phyloP scores from a whole-genome alignment of 1,139 yeast genomes.

The Martiniozyma asiatica region DNA sequence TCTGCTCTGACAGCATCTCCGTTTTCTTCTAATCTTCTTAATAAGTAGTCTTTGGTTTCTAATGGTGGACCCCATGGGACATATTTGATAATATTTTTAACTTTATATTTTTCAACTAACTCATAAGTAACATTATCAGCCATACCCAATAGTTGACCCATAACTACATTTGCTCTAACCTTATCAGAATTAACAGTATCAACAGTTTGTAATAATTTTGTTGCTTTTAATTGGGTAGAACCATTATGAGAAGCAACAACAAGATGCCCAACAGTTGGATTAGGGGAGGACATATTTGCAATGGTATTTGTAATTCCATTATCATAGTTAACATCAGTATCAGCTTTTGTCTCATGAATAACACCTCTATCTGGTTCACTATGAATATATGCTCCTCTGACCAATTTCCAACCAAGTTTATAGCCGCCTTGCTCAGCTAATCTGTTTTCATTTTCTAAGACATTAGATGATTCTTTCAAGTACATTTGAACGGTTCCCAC shows the following conservation, averaged over 20 bases:
- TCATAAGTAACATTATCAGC: constrained; percentile 81
- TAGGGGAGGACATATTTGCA: constrained; percentile 43
- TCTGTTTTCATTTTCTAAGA: constrained; percentile 51
- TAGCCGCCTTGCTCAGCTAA: constrained; percentile 55
- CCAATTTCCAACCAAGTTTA: constrained; percentile 78
- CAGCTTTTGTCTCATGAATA: constrained; percentile 65
- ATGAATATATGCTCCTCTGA: constrained; percentile 96
- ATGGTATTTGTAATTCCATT: constrained; percentile 56
- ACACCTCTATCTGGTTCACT: constrained; percentile 68
- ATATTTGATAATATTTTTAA: constrained; percentile 74
- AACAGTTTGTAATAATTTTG: constrained; percentile 33
- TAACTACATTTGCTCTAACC: constrained; percentile 52
- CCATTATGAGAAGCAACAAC: constrained; percentile 90
- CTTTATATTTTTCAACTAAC: constrained; percentile 51
- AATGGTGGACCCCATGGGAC: constrained; percentile 98
- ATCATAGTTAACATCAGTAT: constrained; percentile 69
- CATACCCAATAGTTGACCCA: constrained; percentile 94
- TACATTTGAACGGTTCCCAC: constrained; percentile 95
- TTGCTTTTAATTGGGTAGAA: constrained; percentile 64
- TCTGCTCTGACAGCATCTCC: constrained; percentile 90
- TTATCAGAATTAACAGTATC: constrained; percentile 7
- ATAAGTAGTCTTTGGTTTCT: constrained; percentile 83
- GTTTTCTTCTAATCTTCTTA: constrained; percentile 89
- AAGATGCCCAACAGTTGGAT: constrained; percentile 62
- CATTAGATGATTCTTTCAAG: constrained; percentile 54